Base-by-base conservation (phyloP, 192 early-diverging fungal genomes). In the Polychytrium aggregatum region DNA sequence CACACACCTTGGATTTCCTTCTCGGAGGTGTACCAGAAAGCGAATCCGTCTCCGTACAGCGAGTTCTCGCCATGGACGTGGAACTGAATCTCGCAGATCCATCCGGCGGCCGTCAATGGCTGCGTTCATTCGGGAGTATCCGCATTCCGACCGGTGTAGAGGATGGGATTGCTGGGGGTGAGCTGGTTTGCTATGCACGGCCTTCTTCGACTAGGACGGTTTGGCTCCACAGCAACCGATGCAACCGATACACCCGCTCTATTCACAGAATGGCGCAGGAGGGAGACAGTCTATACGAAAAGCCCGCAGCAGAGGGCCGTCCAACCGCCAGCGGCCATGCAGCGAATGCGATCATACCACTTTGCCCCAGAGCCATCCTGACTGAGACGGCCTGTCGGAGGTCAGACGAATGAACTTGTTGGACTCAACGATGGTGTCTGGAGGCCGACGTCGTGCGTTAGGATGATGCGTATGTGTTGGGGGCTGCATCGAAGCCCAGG, bases 11-110 rank as follows among this genome's bases (percentile, higher is more conserved):
- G 24, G 21, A 44, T 10, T 34, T 59, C 62, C 30, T 68, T 65
- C 35, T 93, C 79, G 50, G 76, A 75, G 17, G 92, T 85, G 48
- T 84, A 79, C 87, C 90, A 99, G 48, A 99, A 79, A 17, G 91
- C 96, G 64, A 99, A 86, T 6, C 96, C 96, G 57, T 99, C 96
- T 25, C 96, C 96, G 55, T 71, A 86, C 44, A 99, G 67, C 37
- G 74, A 74, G 44, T 80, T 74, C 44, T 74, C 66, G 44, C 90
- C 86, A 40, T 74, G 70, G 9, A 99, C 81, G 47, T 82, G 81
- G 68, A 96, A 93, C 62, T 93, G 86, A 63, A 99, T 88, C 57
- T 97, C 94, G 11, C 95, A 59, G 59, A 86, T 69, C 82, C 85
- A 92, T 30, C 78, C 71, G 17, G 50, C 50, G 48, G 71, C 45